Base-by-base conservation (phyloP, 352 stramenopile species). In the Globisporangium spiculum region DNA sequence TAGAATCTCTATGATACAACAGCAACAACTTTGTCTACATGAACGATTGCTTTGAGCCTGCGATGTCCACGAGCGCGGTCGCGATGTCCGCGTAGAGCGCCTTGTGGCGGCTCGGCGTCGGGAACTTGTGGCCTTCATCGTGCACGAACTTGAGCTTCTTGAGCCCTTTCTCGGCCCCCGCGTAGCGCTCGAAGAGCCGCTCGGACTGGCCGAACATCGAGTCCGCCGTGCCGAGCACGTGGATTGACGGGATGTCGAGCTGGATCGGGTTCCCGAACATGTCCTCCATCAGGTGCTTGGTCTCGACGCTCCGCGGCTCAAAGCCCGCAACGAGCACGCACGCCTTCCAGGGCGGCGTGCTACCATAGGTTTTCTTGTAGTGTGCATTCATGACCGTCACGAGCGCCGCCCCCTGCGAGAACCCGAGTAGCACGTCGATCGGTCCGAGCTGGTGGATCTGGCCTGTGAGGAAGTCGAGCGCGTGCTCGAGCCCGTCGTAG, bases 121-220 rank as follows among this genome's bases (percentile, higher is more conserved):
- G 86, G 68, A 92, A 93, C 65, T 89, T 88, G 78, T 92, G 86
- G n/a, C 86, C 86, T 72, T 90, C 84, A n/a, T 91, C 78, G 61
- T 93, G 86, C 27, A 82, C 80, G 38, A 92, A 88, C 59, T 75
- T 75, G 65, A 76, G 60, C 22, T 71, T 70, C 27, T 69, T 72
- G 32, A 80, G 12, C 48, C 77, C 74, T 10, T 72, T 70, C 0
- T 63, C 57, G 18, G 69, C 71, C 27, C 38, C 57, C 6, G 78
- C 69, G 63, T 84, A 93, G 53, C 72, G 75, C 10, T 77, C 71
- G 36, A 80, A 73, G 38, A 94, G 71, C 44, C 79, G 79, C 53
- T 90, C 68, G n/a, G 75, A 82, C 27, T 86, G 72, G n/a, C 66
- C 41, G 26, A 75, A 71, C 44, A 89, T 71, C 12, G 71, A 50